phyloP scores from a whole-genome alignment of 2,329 filamentous ascomycete genomes.

The Fusarium verrucosum region DNA sequence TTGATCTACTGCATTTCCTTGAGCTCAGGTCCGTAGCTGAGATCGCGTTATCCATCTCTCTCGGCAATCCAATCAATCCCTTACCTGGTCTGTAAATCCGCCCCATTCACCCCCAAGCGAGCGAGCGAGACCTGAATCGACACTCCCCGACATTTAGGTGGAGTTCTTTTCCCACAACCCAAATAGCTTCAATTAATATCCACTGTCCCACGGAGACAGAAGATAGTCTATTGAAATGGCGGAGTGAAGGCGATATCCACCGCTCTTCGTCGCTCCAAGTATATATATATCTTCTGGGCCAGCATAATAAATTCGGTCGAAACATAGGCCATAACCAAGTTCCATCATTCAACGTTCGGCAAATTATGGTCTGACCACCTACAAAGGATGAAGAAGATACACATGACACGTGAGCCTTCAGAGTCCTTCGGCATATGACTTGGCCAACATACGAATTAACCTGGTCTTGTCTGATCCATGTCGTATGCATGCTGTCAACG shows the following conservation, averaged over 20 bases:
- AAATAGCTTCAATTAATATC: slow-evolving; percentile 2
- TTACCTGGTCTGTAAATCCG: slow-evolving; percentile 4
- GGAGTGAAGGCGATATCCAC: neutral
- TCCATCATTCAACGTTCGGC: too few species aligned
- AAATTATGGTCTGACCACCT: too few species aligned
- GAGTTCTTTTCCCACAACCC: neutral
- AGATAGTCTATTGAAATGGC: neutral
- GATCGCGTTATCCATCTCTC: slow-evolving; percentile 9
- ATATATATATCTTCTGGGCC: too few species aligned
- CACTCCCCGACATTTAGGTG: slow-evolving; percentile 17
- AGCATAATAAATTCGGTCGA: too few species aligned
- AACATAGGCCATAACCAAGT: too few species aligned
- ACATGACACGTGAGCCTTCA: too few species aligned
- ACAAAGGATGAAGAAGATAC: too few species aligned
- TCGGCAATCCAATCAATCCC: slow-evolving; percentile 23
- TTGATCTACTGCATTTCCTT: slow-evolving; percentile 5
- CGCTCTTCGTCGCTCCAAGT: too few species aligned
- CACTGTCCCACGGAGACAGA: slow-evolving; percentile 4
- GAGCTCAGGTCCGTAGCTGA: slow-evolving; percentile 1
- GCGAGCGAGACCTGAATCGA: slow-evolving; percentile 21
- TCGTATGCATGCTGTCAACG: too few species aligned
- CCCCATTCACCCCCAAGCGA: slow-evolving; percentile 23
- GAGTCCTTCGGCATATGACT: too few species aligned
- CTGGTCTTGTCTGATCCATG: too few species aligned
- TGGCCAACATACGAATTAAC: too few species aligned